Percentiles rank a stretch among this genome's conserved stretches.
These are phyloP conservation scores for Lentinula aciculospora DNA, from an alignment of 768 basidiomycete species.

Conservation along the genomic window DNA sequence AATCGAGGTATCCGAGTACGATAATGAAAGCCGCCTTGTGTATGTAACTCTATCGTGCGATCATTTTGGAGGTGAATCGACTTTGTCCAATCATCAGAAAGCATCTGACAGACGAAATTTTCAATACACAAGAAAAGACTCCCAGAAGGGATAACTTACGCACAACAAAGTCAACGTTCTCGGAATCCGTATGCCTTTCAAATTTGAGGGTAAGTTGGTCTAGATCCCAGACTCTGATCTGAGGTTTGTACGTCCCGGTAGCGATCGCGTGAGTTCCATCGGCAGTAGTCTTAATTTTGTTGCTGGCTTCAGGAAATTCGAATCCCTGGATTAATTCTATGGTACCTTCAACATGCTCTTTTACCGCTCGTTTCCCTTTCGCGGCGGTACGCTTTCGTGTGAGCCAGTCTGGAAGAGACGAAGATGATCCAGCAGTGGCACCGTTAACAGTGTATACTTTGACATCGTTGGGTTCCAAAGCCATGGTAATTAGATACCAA, in stretches of 20 bases:
- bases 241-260: conserved; percentile 97
- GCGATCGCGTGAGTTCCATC: conserved; percentile 93
- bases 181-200: conserved; percentile 91
- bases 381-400: conserved; percentile 59
- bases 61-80: conserved; percentile 95
- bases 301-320: conserved; percentile 95
- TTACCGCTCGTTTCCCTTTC: conserved; percentile 59
- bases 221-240: conserved; percentile 93
- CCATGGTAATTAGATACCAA: conserved; percentile 14
- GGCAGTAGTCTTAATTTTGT: conserved; percentile 81
- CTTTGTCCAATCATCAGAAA: conserved; percentile 99
- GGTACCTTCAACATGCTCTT: conserved; percentile 77
- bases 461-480: conserved; percentile 38
- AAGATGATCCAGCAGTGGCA: conserved; percentile 78
- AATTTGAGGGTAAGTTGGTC: conserved; percentile 91
- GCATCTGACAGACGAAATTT: conserved; percentile 45
- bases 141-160: conserved; percentile 41
- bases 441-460: conserved; percentile 98
- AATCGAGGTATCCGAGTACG: conserved; percentile 92
- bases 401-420: conserved; percentile 94
- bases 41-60: conserved; percentile 91
- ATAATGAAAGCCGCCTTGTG: conserved; percentile 90
- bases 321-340: conserved; percentile 94
- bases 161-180: conserved; percentile 98
- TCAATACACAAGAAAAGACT: background rate